Evolutionary conservation across 179 eudicot species (phyloP).

Genomic region (Gypsophila paniculata): DNA sequence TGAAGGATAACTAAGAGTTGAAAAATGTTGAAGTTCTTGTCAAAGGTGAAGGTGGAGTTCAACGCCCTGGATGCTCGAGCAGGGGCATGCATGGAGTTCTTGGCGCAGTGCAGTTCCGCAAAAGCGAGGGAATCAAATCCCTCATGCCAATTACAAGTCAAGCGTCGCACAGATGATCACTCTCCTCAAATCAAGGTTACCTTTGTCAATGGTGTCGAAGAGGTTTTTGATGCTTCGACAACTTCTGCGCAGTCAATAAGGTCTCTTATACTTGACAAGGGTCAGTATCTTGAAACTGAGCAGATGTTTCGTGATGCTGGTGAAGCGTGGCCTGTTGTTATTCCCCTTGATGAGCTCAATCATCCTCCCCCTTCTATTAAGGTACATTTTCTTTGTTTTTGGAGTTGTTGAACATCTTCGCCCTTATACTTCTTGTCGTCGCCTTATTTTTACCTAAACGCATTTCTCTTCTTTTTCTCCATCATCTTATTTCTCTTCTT

Average conservation of each 20-base stretch:
- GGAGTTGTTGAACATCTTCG: too few species aligned
- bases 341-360: not conserved
- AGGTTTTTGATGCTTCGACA: conserved; percentile 64
- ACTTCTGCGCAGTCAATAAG: conserved; percentile 72
- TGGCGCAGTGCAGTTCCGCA: conserved; percentile 73
- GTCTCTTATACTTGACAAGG: conserved; percentile 50
- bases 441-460: too few species aligned
- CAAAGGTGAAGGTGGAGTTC: conserved; percentile 51
- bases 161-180: conserved; percentile 75
- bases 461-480: not conserved
- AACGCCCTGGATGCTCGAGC: conserved; percentile 39
- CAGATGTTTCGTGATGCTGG: not conserved
- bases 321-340: not conserved
- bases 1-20: not conserved
- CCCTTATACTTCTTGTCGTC: too few species aligned
- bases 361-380: conserved; percentile 35
- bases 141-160: conserved; percentile 56
- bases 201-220: conserved; percentile 74
- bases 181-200: conserved; percentile 78
- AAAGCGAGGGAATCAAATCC: conserved; percentile 84
- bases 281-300: not conserved
- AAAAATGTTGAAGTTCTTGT: conserved; percentile 71
- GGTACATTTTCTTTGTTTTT: conserved; percentile 33
- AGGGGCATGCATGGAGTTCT: conserved; percentile 72
- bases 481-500: not conserved